Percentiles rank a stretch among this genome's conserved stretches.
These are phyloP conservation scores for Kodamaea kaohsiungensis DNA, from an alignment of 805 yeast species.

Conservation along the genomic window DNA sequence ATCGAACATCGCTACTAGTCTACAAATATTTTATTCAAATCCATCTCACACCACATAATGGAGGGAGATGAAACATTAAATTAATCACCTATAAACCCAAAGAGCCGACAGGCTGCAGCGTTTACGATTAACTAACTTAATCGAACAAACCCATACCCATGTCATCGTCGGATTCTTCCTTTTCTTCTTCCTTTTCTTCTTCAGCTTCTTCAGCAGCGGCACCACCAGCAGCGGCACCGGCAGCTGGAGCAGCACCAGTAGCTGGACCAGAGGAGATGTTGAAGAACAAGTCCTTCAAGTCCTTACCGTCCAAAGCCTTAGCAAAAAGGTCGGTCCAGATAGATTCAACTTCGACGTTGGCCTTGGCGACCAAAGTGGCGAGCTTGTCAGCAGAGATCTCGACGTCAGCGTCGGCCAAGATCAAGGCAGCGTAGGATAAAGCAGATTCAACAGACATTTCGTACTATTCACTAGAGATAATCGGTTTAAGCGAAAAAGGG, in stretches of 20 bases:
- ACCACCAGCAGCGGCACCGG: slow-evolving; percentile 36
- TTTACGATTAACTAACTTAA: slow-evolving; percentile 21
- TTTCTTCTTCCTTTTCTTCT: slow-evolving; percentile 36
- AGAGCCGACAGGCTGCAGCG: slow-evolving; percentile 2
- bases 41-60: background rate
- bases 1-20: background rate
- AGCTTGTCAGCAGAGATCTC: slow-evolving; percentile 49
- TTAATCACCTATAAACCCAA: slow-evolving; percentile 5
- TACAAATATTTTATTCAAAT: background rate
- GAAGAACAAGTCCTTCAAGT: slow-evolving; percentile 51
- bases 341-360: slow-evolving; percentile 46
- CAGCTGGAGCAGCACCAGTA: slow-evolving; percentile 39
- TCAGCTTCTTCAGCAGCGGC: slow-evolving; percentile 32
- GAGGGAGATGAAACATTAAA: slow-evolving; percentile 2
- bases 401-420: slow-evolving; percentile 49
- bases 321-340: slow-evolving; percentile 51
- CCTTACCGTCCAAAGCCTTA: slow-evolving; percentile 48
- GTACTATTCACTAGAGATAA: slow-evolving; percentile 43
- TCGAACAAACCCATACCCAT: slow-evolving; percentile 33
- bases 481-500: slow-evolving; percentile 47
- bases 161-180: slow-evolving; percentile 44
- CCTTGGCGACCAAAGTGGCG: slow-evolving; percentile 39
- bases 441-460: slow-evolving; percentile 50
- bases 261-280: slow-evolving; percentile 47
- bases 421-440: slow-evolving; percentile 52